Evolutionary conservation across 192 early-diverging fungal species (phyloP).

Genomic region (Coemansia sp.): DNA sequence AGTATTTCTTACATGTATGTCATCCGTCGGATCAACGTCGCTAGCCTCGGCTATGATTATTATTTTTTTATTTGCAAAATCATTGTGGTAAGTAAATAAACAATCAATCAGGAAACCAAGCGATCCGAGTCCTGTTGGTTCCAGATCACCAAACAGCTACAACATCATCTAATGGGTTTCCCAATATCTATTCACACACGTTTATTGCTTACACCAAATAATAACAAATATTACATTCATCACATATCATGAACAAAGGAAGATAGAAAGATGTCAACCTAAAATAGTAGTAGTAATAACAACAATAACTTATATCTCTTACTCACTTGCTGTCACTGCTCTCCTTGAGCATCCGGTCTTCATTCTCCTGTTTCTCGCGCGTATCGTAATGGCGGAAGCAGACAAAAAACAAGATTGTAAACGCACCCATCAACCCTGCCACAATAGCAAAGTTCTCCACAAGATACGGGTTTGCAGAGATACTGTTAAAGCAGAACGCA

Average conservation of each 20-base stretch:
- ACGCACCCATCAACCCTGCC: conserved; percentile 48
- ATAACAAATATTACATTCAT: background rate
- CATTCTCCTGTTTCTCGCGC: conserved; percentile 27
- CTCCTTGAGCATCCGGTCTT: conserved; percentile 13
- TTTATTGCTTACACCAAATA: background rate
- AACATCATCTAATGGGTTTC: background rate
- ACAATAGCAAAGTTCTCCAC: conserved; percentile 67
- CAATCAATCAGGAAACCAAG: no score
- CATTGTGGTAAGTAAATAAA: no score
- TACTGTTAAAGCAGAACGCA: conserved; percentile 59
- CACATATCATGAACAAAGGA: background rate
- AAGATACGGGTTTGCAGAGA: conserved; percentile 58
- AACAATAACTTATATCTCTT: no score
- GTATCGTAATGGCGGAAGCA: conserved; percentile 60
- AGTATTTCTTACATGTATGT: no score
- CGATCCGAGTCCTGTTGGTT: no score
- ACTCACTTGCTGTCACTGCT: conserved; percentile 9
- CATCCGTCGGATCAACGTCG: no score
- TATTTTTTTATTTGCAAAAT: no score
- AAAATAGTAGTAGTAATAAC: no score
- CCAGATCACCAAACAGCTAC: no score
- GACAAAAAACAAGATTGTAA: conserved; percentile 53
- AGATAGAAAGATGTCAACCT: background rate
- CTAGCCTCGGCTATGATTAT: no score
- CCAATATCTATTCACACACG: no score